Base-by-base conservation (phyloP, 2,329 filamentous ascomycete species). In the Sclerotinia sclerotiorum region DNA sequence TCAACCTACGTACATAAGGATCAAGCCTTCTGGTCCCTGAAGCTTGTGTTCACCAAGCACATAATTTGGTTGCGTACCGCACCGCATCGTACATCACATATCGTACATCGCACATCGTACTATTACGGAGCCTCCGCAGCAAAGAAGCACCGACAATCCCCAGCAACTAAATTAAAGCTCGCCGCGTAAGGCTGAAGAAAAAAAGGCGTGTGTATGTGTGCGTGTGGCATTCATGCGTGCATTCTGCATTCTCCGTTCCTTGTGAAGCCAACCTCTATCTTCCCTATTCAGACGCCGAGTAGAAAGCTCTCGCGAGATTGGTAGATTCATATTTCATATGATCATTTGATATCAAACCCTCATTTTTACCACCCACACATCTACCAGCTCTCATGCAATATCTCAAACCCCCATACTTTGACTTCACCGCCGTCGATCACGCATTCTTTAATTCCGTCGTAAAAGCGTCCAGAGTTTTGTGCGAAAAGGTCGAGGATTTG, bases 401-500 rank as follows among this genome's bases (percentile, higher is more conserved):
- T 63, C 29, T 39, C 58, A 39, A 42, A 51, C 21, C 46, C 46
- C 60, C 46, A 63, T 51, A 51, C 60, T 63, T 63, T 21, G 29
- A 63, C 10, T 63, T 63, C 60, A 63, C 60, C 60, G 60, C 60
- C 29, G n/a, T 63, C 60, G 32, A 51, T 63, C n/a, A 51, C 21
- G 29, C 5, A 42, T 51, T 8, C 24, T 35, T 24, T 7, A 3
- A 49, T 51, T 21, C 5, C n/a, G 3, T 21, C 1, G 29, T 51
- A 63, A 63, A 63, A 63, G 60, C 60, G 60, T 39, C 60, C 60
- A 63, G 60, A 32, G 21, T 15, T 63, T 51, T 63, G 48, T 13
- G 11, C 60, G 10, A 42, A 39, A 27, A 5, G 32, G 24, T 32
- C n/a, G 32, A 42, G 32, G 11, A 2, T 7, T 5, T 49, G 44